Evolutionary conservation across 2,329 filamentous ascomycete species (phyloP).

Genomic region (Exophiala bonariae): DNA sequence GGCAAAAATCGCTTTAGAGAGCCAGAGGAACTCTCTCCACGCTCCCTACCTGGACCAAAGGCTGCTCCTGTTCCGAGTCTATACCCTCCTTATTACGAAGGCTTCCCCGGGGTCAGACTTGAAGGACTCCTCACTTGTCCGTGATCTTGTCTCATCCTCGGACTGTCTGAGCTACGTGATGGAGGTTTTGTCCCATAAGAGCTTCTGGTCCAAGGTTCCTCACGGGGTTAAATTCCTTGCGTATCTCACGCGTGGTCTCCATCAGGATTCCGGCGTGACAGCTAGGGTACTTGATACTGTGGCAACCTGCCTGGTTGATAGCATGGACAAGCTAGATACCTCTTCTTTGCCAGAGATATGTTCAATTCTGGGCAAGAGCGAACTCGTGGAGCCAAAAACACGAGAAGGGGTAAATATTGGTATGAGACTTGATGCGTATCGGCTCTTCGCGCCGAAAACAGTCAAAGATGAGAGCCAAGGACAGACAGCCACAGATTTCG

Average conservation of each 20-base stretch:
- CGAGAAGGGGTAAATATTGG: not conserved
- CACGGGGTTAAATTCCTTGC: not conserved
- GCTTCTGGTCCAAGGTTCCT: not conserved
- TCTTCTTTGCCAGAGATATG: too few species aligned
- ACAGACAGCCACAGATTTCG: too few species aligned
- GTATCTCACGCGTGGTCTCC: not conserved
- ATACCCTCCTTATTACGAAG: conserved; percentile 6
- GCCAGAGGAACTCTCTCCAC: conserved; percentile 3
- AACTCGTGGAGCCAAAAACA: not conserved
- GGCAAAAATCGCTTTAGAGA: not conserved
- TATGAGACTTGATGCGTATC: not conserved
- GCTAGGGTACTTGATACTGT: not conserved
- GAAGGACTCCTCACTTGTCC: not conserved
- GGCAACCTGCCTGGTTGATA: not conserved
- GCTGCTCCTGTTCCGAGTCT: conserved; percentile 8
- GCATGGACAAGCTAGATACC: not conserved
- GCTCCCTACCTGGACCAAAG: conserved; percentile 10
- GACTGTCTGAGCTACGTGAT: not conserved
- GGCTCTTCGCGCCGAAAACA: too few species aligned
- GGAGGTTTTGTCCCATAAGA: not conserved
- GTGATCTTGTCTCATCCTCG: not conserved
- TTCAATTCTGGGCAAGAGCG: not conserved
- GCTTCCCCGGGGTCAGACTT: not conserved
- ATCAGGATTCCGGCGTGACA: not conserved
- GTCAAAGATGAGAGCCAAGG: too few species aligned